Evolutionary conservation across 768 basidiomycete species (phyloP), one percentile per base, ranked within the genome.

Genomic region (Amyloporia xantha): DNA sequence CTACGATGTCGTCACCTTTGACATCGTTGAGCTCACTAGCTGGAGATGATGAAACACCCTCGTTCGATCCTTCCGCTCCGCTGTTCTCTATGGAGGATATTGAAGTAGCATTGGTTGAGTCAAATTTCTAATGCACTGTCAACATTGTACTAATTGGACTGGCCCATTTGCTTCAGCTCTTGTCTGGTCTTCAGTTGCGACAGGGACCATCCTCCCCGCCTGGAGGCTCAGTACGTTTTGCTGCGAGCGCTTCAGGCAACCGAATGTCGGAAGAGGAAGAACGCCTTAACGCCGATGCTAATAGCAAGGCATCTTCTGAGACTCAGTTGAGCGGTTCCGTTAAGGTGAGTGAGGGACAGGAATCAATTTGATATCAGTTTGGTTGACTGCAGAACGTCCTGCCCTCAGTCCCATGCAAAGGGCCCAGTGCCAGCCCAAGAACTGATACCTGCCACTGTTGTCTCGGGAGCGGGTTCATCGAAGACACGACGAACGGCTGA

Each of bases 1-100:
- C 84, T 39, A 72, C 69, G 28, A 61, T 80, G 62, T 87, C 83
- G 11, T 87, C 86, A 1, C 86, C 85, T 2, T 65, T 88, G 36
- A 86, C 86, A 20, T 84, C 84, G 1, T 64, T 89, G 42, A 86
- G 83, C 55, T 87, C 84, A 30, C 62, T 86, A 50, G 84, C 84
- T 47, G 86, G 83, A 45, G 62, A 66, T 12, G 78, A 82, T 19
- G 66, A 62, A 50, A 55, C 57, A 47, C 54, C 45, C 53, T 64
- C 20, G 53, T 64, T 42, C 5, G 38, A 42, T 46, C 61, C 50
- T 47, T 58, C 49, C 35, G 58, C 54, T 26, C 64, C 55, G 55
- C 49, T 60, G 52, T 48, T 58, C 50, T 50, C 61, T 50, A 54
- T 60, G 66, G 81, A 82, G 39, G 80, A 84, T 45, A 54, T 84